phyloP scores from a whole-genome alignment of 2,329 filamentous ascomycete genomes.

The Podosphaera xanthii region DNA sequence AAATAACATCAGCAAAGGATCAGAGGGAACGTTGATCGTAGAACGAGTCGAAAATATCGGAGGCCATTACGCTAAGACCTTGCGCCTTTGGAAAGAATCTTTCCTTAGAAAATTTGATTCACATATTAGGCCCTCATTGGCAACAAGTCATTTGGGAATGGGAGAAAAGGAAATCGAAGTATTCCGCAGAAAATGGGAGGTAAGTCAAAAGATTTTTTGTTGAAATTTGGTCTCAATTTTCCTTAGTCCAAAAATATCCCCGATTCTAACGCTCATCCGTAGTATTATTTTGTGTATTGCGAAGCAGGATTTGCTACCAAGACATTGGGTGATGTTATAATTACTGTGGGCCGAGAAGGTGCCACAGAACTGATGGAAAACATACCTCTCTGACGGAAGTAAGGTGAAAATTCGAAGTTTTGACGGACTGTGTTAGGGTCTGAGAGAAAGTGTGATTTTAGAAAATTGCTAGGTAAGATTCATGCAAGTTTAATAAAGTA shows the following conservation, averaged over 20 bases:
- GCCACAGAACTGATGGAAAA: constrained; percentile 45
- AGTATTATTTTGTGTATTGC: constrained; percentile 57
- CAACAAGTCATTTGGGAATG: constrained; percentile 33
- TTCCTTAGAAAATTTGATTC: constrained; percentile 40
- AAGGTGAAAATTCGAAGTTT: not conserved
- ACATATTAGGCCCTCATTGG: constrained; percentile 35
- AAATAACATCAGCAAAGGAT: constrained; percentile 35
- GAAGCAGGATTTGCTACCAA: constrained; percentile 52
- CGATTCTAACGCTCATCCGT: constrained; percentile 2
- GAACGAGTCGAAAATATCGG: constrained; percentile 51
- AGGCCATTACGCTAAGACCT: constrained; percentile 46
- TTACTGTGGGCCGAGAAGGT: constrained; percentile 32
- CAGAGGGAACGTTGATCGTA: constrained; percentile 37
- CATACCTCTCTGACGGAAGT: constrained; percentile 33
- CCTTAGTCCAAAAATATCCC: not conserved
- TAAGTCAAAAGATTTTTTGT: constrained; percentile 15
- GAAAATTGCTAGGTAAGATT: too few species aligned
- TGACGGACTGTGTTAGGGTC: not conserved
- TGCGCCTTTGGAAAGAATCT: constrained; percentile 43
- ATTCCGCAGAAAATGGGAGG: constrained; percentile 50
- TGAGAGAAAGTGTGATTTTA: not conserved
- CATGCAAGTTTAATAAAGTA: not conserved
- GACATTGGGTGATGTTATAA: constrained; percentile 48
- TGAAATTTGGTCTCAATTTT: not conserved
- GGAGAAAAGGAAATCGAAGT: constrained; percentile 38